These are phyloP conservation scores for Apiospora phragmitis DNA, from an alignment of 2,329 filamentous ascomycete genomes.

Conservation along the genomic window DNA sequence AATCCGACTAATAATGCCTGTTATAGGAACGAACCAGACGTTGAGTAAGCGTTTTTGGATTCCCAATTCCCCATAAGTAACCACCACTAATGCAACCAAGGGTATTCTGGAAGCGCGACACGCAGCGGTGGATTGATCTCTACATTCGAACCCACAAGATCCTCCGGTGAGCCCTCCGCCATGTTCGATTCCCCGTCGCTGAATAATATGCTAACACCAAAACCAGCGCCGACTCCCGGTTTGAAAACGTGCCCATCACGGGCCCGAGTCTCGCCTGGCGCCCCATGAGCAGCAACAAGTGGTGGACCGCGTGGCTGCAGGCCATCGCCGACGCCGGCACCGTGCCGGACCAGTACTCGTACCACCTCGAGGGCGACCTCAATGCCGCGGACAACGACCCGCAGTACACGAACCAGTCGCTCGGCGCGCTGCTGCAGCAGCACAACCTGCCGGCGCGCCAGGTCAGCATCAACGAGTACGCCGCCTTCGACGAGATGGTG, in stretches of 20 bases:
- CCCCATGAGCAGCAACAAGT: slow-evolving; percentile 12
- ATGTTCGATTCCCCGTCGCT: too few relatives aligned
- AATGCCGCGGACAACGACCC: slow-evolving; percentile 12
- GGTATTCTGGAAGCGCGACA: slow-evolving; percentile 13
- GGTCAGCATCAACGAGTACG: slow-evolving; percentile 16
- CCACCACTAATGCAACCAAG: background rate
- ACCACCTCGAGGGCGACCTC: slow-evolving; percentile 14
- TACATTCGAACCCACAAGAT: slow-evolving; percentile 16
- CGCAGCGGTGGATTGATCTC: slow-evolving; percentile 15
- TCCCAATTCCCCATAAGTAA: too few relatives aligned
- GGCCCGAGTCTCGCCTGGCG: slow-evolving; percentile 12
- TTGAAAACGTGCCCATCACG: slow-evolving; percentile 9
- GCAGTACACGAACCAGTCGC: slow-evolving; percentile 16
- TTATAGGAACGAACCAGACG: background rate
- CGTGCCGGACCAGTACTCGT: slow-evolving; percentile 16
- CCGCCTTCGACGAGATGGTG: slow-evolving; percentile 12
- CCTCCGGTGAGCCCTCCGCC: slow-evolving; percentile 2
- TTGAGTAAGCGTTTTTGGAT: background rate
- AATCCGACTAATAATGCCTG: background rate
- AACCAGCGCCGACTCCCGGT: slow-evolving; percentile 13
- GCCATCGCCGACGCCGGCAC: slow-evolving; percentile 14
- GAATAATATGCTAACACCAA: background rate
- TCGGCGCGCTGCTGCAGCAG: slow-evolving; percentile 8
- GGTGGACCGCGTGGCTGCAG: slow-evolving; percentile 15
- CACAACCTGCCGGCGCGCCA: slow-evolving; percentile 8